Conservation (phyloP, 2,329 filamentous ascomycete species). For the Lojkania enalia region DNA sequence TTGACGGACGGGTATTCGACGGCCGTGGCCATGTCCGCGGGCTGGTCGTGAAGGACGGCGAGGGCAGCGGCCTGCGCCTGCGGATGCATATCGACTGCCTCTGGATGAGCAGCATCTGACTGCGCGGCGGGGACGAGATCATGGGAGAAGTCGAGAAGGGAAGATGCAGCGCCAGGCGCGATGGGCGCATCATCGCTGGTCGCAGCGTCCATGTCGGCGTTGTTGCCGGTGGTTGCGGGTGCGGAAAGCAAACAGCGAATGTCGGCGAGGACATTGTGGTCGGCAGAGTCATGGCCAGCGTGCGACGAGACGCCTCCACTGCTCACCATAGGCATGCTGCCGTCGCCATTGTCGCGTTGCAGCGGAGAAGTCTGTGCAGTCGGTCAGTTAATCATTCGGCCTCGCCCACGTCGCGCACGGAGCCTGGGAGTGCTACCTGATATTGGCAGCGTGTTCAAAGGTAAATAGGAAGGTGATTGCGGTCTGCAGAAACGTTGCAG, state of each 20-base stretch:
- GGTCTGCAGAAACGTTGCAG: no score
- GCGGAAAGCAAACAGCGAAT: conserved; percentile 14
- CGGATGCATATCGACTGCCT: background rate
- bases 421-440: no score
- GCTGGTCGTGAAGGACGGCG: conserved; percentile 2
- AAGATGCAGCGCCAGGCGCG: no score
- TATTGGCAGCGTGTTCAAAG: no score
- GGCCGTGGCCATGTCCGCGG: conserved; percentile 43
- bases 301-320: background rate
- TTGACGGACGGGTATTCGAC: conserved; percentile 4
- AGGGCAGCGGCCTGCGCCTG: background rate
- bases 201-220: conserved; percentile 34
- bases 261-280: conserved; percentile 1
- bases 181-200: conserved; percentile 20
- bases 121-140: background rate
- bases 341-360: background rate
- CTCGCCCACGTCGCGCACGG: no score
- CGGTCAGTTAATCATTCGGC: background rate
- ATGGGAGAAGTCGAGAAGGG: conserved; percentile 4
- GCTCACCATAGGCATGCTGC: conserved; percentile 1
- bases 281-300: background rate
- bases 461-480: no score
- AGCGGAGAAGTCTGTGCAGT: conserved; percentile 1
- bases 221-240: conserved; percentile 22
- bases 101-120: background rate